Evolutionary conservation across 2,329 filamentous ascomycete genomes (phyloP).

Genomic region (Dothistroma pini): DNA sequence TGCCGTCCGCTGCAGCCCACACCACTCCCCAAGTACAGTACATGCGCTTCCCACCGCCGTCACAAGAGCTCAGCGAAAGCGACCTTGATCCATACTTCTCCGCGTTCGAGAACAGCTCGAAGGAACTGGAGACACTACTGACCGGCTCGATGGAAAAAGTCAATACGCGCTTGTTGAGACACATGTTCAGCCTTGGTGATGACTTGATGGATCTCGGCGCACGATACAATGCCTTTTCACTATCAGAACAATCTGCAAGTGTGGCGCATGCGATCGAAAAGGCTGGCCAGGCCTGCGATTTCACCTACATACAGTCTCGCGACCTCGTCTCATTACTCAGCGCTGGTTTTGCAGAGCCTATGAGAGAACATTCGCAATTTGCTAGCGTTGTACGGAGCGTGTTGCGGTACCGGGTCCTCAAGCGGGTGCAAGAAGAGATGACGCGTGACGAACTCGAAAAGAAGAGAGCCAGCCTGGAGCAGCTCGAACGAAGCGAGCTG

Average conservation of each 20-base stretch:
- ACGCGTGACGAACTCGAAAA: conserved; percentile 88
- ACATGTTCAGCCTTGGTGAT: conserved; percentile 76
- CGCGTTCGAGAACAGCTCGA: conserved; percentile 85
- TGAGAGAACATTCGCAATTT: conserved; percentile 97
- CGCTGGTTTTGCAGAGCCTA: conserved; percentile 92
- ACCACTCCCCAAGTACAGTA: conserved; percentile 61
- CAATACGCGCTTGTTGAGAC: conserved; percentile 81
- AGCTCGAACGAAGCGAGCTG: conserved; percentile 87
- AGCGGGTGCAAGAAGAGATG: conserved; percentile 96
- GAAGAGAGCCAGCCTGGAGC: conserved; percentile 76
- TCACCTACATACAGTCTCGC: conserved; percentile 92
- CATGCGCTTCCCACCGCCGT: conserved; percentile 76
- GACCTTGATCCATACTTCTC: conserved; percentile 96
- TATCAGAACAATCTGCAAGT: conserved; percentile 85
- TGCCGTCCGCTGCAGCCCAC: conserved; percentile 54
- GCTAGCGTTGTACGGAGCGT: conserved; percentile 89
- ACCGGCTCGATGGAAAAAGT: conserved; percentile 96
- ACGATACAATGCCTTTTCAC: conserved; percentile 93
- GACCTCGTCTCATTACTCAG: conserved; percentile 85
- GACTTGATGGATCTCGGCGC: conserved; percentile 92
- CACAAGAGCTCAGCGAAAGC: conserved; percentile 73
- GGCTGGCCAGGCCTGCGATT: conserved; percentile 89
- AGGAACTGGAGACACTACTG: conserved; percentile 82
- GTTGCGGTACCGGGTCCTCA: conserved; percentile 82
- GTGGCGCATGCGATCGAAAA: conserved; percentile 91